Conservation (phyloP, 345 rosid genomes). For the Cardamine chenopodiifolia region DNA sequence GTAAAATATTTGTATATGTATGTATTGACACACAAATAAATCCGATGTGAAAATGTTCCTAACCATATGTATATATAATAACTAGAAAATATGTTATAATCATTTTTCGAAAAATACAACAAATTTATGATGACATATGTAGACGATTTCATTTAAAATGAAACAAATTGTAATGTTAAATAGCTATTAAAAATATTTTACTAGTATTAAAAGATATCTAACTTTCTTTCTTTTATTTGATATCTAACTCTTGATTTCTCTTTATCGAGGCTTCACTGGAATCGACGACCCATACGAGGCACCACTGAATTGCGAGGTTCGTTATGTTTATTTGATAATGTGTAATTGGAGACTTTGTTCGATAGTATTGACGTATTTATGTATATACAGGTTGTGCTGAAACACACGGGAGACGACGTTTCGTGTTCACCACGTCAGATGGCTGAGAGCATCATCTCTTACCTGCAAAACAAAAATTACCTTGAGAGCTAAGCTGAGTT, state of each 20-base stretch:
- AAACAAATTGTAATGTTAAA: background rate
- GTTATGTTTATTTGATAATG: background rate
- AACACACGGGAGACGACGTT: slow-evolving; percentile 45
- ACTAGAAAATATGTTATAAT: no score
- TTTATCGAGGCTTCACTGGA: slow-evolving; percentile 67
- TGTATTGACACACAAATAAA: background rate
- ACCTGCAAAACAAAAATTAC: slow-evolving; percentile 69
- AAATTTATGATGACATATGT: no score
- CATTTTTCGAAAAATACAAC: background rate
- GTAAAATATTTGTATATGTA: background rate
- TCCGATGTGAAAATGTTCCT: background rate
- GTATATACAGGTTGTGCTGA: slow-evolving; percentile 59
- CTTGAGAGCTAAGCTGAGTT: slow-evolving; percentile 49
- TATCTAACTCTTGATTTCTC: slow-evolving; percentile 7
- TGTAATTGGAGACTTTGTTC: background rate
- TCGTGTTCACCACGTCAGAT: slow-evolving; percentile 62
- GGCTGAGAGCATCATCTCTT: slow-evolving; percentile 68
- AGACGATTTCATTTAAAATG: background rate
- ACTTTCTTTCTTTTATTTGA: no score
- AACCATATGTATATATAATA: background rate
- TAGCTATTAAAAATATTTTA: background rate
- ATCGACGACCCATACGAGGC: slow-evolving; percentile 84
- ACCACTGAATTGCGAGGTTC: slow-evolving; percentile 67
- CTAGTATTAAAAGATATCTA: background rate
- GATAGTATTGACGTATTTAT: background rate